These are phyloP conservation scores for Selenicereus undatus DNA, from an alignment of 148 eudicot genomes.

Conservation along the genomic window DNA sequence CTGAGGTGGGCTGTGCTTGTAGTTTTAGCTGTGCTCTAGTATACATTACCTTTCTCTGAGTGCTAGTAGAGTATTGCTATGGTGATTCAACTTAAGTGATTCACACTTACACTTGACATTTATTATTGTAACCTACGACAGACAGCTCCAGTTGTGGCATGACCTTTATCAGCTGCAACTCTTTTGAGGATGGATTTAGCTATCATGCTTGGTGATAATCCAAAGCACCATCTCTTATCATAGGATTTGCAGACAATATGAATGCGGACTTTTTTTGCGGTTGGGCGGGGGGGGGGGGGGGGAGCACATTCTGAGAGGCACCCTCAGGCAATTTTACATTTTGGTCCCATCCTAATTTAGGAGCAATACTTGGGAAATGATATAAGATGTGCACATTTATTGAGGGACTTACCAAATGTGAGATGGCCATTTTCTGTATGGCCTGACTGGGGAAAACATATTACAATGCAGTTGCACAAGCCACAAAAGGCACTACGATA, in stretches of 20 bases:
- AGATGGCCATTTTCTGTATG: background rate
- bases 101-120: no score
- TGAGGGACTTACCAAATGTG: background rate
- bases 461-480: no score
- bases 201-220: background rate
- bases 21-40: no score
- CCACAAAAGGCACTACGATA: background rate
- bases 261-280: no score
- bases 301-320: background rate
- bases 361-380: background rate
- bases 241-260: background rate
- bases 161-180: background rate
- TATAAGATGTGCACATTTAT: no score
- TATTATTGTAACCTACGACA: no score
- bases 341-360: background rate
- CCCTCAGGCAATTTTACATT: background rate
- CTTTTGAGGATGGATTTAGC: background rate
- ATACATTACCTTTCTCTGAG: no score
- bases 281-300: no score
- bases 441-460: background rate
- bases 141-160: background rate
- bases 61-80: no score
- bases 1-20: background rate
- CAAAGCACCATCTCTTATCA: background rate
- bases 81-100: no score